These are phyloP conservation scores for Endoconidiophora laricicola DNA, from an alignment of 2,329 filamentous ascomycete species.

Conservation along the genomic window DNA sequence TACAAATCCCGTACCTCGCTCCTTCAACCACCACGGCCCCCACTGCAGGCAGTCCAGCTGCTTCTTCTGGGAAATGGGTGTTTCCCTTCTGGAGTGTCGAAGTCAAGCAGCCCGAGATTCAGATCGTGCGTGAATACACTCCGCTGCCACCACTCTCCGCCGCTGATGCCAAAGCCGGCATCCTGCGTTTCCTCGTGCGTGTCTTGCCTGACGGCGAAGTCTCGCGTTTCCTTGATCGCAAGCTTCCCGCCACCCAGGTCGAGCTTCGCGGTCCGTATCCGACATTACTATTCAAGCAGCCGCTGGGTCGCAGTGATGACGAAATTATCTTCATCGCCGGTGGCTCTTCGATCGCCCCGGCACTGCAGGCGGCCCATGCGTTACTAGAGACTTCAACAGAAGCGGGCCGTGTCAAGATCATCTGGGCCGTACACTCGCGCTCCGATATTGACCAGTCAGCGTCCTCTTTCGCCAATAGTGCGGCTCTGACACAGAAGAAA, in stretches of 20 bases:
- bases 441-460: conserved; percentile 28
- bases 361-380: conserved; percentile 59
- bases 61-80: conserved; percentile 18
- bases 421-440: conserved; percentile 63
- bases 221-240: conserved; percentile 57
- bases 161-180: conserved; percentile 21
- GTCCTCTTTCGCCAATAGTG: background rate
- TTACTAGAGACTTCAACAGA: conserved; percentile 27
- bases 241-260: conserved; percentile 45
- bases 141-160: conserved; percentile 46
- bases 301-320: conserved; percentile 19
- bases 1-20: conserved; percentile 15
- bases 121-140: conserved; percentile 85
- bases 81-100: conserved; percentile 72
- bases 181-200: conserved; percentile 62
- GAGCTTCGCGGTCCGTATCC: conserved; percentile 64
- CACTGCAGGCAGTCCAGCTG: conserved; percentile 1
- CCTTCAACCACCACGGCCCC: conserved; percentile 17
- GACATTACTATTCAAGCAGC: conserved; percentile 38
- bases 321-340: conserved; percentile 70
- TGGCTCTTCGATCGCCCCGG: conserved; percentile 82
- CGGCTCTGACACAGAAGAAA: background rate
- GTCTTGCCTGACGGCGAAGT: conserved; percentile 68
- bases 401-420: conserved; percentile 39
- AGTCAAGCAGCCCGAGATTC: conserved; percentile 84